Base-by-base conservation (phyloP, 2,329 filamentous ascomycete species). In the Ustulina deusta region DNA sequence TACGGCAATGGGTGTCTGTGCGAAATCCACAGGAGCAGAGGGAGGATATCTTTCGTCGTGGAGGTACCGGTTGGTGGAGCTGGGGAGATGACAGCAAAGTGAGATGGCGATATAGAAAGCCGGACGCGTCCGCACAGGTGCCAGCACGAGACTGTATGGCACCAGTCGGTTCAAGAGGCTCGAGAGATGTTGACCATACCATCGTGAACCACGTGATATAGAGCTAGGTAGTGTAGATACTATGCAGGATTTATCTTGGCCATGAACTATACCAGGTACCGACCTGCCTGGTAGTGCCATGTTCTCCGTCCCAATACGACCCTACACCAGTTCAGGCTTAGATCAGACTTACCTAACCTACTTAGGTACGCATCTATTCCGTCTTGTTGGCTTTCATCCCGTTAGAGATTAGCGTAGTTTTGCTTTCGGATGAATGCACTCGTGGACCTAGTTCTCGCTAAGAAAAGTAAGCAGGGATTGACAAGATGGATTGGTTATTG, bases 341-440 rank as follows among this genome's bases (percentile, higher is more conserved):
- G n/a, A n/a, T n/a, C n/a, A n/a, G n/a, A n/a, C n/a, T n/a, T n/a
- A n/a, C n/a, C n/a, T n/a, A n/a, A n/a, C n/a, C n/a, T n/a, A n/a
- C n/a, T n/a, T n/a, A n/a, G n/a, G n/a, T n/a, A n/a, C n/a, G n/a
- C n/a, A n/a, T n/a, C n/a, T 25, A 22, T 22, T 3, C 11, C 9
- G 20, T 25, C 10, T 49, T 29, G 25, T 29, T 22, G 46, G 34
- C 46, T 27, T 56, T 38, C 40, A 55, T 40, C 40, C 20, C 15
- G 48, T 42, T 38, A 29, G 51, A 48, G 61, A 34, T 51, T 58
- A 57, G 61, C 38, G 56, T 51, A 56, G 56, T 66, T 60, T 56
- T 57, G 22, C 42, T 29, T 48, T 56, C 29, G 40, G 34, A 40
- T 57, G 40, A n/a, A 22, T 61, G 49, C 66, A 64, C 63, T 68